These are phyloP conservation scores for Uncinocarpus reesii DNA, from an alignment of 2,329 filamentous ascomycete species.

Conservation along the genomic window DNA sequence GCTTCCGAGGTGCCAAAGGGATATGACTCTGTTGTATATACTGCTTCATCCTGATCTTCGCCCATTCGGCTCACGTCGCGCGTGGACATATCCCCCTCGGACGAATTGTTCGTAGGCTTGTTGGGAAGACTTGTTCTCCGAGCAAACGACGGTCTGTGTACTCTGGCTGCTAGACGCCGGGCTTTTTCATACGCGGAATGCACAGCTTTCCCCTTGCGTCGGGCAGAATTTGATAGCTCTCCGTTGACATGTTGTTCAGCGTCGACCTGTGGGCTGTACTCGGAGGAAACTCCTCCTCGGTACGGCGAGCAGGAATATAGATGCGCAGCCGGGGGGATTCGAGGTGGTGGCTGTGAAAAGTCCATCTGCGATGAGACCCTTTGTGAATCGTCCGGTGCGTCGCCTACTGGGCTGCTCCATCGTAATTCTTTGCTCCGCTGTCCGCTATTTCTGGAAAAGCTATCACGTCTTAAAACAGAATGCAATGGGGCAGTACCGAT, in stretches of 20 bases:
- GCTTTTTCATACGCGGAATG: slow-evolving; percentile 29
- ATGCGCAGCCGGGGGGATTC: background rate
- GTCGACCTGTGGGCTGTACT: background rate
- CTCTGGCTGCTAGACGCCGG: slow-evolving; percentile 27
- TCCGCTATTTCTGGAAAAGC: background rate
- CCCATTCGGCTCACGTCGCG: background rate
- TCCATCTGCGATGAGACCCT: background rate
- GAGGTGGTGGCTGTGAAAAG: background rate
- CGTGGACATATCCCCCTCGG: background rate
- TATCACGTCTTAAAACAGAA: background rate
- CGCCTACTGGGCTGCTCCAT: background rate
- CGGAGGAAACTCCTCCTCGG: background rate
- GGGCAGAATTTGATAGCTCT: background rate
- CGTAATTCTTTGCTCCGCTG: background rate
- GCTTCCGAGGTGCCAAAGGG: background rate
- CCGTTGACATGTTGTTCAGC: background rate
- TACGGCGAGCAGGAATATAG: background rate
- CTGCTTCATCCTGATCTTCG: background rate
- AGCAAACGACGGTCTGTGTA: slow-evolving; percentile 23
- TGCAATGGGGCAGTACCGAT: slow-evolving; percentile 2
- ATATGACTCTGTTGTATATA: background rate
- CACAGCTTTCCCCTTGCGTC: slow-evolving; percentile 29
- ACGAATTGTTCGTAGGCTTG: background rate
- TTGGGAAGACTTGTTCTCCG: background rate
- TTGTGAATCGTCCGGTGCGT: background rate